These are phyloP conservation scores for Cytospora piceicola DNA, from an alignment of 2,329 filamentous ascomycete species.

Conservation along the genomic window DNA sequence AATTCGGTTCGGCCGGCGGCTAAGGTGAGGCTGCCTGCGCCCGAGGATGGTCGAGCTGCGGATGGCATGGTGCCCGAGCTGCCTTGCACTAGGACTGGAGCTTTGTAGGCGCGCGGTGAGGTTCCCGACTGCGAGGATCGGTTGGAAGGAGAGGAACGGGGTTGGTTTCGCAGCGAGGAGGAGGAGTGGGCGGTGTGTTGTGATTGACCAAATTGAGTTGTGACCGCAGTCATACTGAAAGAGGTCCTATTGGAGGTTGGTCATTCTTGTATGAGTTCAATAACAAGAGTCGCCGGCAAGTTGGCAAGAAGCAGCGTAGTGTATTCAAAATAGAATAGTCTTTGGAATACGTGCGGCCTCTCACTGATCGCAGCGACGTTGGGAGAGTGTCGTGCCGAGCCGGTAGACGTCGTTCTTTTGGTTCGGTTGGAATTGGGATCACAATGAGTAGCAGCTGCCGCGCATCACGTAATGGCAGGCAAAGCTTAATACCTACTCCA, in stretches of 20 bases:
- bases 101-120: constrained; percentile 3
- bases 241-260: constrained; percentile 25
- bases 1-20: constrained; percentile 16
- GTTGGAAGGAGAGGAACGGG: constrained; percentile 2
- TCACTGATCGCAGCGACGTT: constrained; percentile 20
- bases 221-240: constrained; percentile 28
- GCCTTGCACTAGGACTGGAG: constrained; percentile 11
- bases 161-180: constrained; percentile 8
- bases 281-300: neutral
- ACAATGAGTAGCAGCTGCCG: constrained; percentile 11
- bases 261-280: constrained; percentile 21
- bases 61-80: constrained; percentile 26
- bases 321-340: neutral
- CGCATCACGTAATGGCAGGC: constrained; percentile 17
- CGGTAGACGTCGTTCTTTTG: constrained; percentile 13
- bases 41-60: constrained; percentile 23
- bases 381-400: neutral
- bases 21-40: constrained; percentile 21
- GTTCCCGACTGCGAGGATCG: constrained; percentile 7
- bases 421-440: constrained; percentile 12
- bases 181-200: constrained; percentile 18
- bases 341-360: constrained; percentile 6
- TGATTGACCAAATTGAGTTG: constrained; percentile 21
- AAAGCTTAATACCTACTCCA: neutral
- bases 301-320: neutral